Percentiles rank a stretch among this genome's conserved stretches.
These are phyloP conservation scores for Amanita pseudoporphyria DNA, from an alignment of 768 basidiomycete species.

Conservation along the genomic window DNA sequence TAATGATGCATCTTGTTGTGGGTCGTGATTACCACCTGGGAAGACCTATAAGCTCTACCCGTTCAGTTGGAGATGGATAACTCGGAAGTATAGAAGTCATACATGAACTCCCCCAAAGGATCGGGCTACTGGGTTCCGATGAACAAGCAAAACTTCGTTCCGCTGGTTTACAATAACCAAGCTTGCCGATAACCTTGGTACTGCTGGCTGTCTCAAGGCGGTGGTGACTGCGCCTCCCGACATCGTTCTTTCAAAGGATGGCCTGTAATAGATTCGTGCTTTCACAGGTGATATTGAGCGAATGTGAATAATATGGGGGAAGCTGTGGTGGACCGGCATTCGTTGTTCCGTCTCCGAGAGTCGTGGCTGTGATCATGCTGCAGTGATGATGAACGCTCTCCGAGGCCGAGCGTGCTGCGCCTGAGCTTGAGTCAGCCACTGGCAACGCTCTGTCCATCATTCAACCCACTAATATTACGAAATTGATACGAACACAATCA, in stretches of 20 bases:
- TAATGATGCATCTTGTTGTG: conserved; percentile 46
- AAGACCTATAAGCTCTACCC: conserved; percentile 43
- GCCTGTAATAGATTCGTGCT: too few species aligned
- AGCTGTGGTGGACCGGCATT: too few species aligned
- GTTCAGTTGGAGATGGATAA: neutral
- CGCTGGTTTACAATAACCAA: conserved; percentile 52
- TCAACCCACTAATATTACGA: too few species aligned
- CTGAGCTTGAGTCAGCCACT: too few species aligned
- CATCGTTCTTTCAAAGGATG: neutral
- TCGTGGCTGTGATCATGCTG: too few species aligned
- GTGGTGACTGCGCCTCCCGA: neutral
- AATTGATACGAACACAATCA: too few species aligned
- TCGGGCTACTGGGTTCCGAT: conserved; percentile 53
- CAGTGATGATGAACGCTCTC: too few species aligned
- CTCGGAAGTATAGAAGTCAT: conserved; percentile 15
- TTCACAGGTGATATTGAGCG: too few species aligned
- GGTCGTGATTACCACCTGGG: conserved; percentile 64
- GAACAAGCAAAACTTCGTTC: conserved; percentile 64
- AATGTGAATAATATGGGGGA: too few species aligned
- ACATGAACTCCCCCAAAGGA: conserved; percentile 64
- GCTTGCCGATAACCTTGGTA: conserved; percentile 58
- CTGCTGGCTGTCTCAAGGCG: neutral
- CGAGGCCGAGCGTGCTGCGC: too few species aligned
- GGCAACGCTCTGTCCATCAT: too few species aligned
- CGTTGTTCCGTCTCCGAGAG: too few species aligned